Base-by-base conservation (phyloP, 106 monocot species). In the Xerophyta viscosa region DNA sequence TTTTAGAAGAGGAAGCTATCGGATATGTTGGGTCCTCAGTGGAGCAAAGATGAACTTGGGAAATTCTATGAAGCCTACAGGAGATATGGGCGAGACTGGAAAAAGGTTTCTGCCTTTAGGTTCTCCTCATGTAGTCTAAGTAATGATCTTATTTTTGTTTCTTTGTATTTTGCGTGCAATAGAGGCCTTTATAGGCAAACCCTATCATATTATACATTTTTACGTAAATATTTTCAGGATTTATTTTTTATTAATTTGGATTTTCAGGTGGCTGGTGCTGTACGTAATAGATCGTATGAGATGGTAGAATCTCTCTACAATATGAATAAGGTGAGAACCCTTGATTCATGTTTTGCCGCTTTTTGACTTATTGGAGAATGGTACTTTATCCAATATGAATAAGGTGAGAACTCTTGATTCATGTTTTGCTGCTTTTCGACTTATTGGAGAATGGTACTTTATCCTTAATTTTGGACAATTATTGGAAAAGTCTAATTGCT, bases 261-360 rank as follows among this genome's bases (percentile, higher is more conserved):
- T 64, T 62, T 45, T 30, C 49, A 94, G 96, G 84, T 96, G 30
- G 75, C 88, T 61, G 70, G 61, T 56, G 37, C 60, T 26, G 51
- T 86, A 41, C 57, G 85, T 31, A 82, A 96, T 50, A 82, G 89
- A 74, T 75, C 88, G 37, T 7, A 52, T 23, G 89, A 89, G 31
- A 96, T 96, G 96, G 89, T 96, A 50, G 89, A 96, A 60, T 72
- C 89, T 42, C 96, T 96, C 60, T 96, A 85, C 66, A 86, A 81
- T 31, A 96, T 89, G 89, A 89, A 89, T 69, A 72, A 69, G 78
- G 94, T 84, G 63, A 68, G 39, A 9, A 27, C 39, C 15, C 13
- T 39, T 39, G 39, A 39, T 39, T 39, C 39, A 6, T 2, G 15
- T 39, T 12, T 39, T 2, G 39, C 39, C 15, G 15, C 2, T 39